Percentiles rank a stretch among this genome's conserved stretches.
Conservation (phyloP, 2,329 filamentous ascomycete species). For the Neonectria punicea region DNA sequence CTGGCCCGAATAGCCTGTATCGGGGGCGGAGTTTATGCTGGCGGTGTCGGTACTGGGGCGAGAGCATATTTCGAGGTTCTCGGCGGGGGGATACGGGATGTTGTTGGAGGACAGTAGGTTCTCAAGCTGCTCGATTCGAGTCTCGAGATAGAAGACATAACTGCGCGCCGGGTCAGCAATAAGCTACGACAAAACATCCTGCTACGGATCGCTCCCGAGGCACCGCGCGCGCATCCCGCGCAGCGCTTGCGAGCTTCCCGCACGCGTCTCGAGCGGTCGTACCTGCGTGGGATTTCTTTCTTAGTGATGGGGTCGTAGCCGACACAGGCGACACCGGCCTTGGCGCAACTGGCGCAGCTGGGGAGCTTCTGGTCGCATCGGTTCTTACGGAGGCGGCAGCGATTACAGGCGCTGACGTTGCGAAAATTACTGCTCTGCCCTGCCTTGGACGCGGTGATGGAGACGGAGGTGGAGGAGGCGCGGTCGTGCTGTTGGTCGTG, state of each 20-base stretch:
- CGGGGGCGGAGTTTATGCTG: conserved; percentile 46
- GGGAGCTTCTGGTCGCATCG: conserved; percentile 93
- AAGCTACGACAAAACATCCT: conserved; percentile 2
- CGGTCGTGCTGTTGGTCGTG: conserved; percentile 46
- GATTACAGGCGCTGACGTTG: conserved; percentile 94
- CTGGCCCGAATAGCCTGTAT: conserved; percentile 48
- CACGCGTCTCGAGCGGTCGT: conserved; percentile 56
- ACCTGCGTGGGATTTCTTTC: conserved; percentile 91
- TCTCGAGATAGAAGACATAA: conserved; percentile 96
- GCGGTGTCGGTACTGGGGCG: conserved; percentile 54
- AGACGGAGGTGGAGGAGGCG: conserved; percentile 42
- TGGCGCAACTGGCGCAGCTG: conserved; percentile 90
- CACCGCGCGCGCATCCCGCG: not conserved
- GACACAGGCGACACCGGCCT: conserved; percentile 90
- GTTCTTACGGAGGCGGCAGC: conserved; percentile 92
- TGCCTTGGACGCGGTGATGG: conserved; percentile 52
- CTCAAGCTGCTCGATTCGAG: conserved; percentile 85
- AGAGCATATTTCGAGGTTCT: conserved; percentile 73
- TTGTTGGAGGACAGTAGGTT: conserved; percentile 74
- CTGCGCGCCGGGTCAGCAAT: conserved; percentile 54
- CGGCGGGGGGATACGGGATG: conserved; percentile 77
- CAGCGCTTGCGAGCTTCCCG: conserved; percentile 1
- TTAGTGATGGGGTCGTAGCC: conserved; percentile 98
- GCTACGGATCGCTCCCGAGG: not conserved
- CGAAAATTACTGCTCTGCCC: conserved; percentile 76